Percentiles rank a stretch among this genome's conserved stretches.
Conservation (phyloP, 2,329 filamentous ascomycete species). For the Sclerotiophoma versabilis region DNA sequence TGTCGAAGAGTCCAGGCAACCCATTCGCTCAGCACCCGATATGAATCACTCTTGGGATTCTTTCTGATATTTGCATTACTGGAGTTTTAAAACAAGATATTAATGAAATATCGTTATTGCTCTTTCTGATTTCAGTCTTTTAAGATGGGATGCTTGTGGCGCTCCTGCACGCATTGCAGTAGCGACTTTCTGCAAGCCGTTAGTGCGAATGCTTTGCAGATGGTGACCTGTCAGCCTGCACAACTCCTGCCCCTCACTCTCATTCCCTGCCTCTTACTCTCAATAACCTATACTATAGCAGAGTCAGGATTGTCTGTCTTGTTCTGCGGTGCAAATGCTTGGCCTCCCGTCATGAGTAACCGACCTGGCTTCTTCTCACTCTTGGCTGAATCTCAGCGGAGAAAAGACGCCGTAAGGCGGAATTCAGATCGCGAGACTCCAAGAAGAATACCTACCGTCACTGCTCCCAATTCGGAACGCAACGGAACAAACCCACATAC, state of each 20-base stretch:
- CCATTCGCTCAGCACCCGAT: neutral
- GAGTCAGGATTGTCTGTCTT: neutral
- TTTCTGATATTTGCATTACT: conserved; percentile 22
- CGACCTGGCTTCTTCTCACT: neutral
- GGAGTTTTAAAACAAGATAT: conserved; percentile 24
- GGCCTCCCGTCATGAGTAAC: neutral
- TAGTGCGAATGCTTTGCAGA: neutral
- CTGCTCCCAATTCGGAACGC: neutral
- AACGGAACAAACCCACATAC: neutral
- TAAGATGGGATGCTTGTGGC: neutral
- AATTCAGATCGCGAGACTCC: neutral
- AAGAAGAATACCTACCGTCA: neutral
- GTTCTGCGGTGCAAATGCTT: neutral
- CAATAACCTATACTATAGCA: neutral
- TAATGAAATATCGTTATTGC: conserved; percentile 4
- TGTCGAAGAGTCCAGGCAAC: neutral
- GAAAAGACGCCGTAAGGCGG: neutral
- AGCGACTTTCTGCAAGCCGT: neutral
- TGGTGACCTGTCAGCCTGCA: neutral
- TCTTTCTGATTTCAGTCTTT: neutral
- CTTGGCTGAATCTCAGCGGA: neutral
- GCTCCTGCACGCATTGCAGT: neutral
- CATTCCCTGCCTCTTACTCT: neutral
- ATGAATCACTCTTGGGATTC: neutral
- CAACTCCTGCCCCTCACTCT: neutral